A percentile compares a stretch with the other conserved stretches of the same genome.
Conservation (phyloP, 495 filamentous ascomycete species). For the Diplogelasinospora grovesii region DNA sequence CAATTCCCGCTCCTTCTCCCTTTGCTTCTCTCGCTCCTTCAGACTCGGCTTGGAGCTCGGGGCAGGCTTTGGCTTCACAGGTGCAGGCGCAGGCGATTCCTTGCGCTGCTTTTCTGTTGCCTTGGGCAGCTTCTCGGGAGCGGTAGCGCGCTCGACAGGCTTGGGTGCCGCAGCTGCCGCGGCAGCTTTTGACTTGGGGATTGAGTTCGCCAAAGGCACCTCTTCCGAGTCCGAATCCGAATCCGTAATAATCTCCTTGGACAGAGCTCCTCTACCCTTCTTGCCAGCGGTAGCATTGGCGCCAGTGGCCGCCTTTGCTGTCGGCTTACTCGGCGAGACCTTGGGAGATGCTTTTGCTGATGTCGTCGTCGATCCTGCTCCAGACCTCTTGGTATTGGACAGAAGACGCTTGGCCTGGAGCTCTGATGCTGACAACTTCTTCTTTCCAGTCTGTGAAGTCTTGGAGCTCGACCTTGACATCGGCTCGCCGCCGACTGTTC, state of each 20-base stretch:
- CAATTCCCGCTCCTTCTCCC: constrained; percentile 1
- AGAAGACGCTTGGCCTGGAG: constrained; percentile 55
- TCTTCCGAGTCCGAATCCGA: constrained; percentile 65
- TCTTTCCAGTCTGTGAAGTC: constrained; percentile 39
- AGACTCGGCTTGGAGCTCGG: background rate
- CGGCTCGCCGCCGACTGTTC: constrained; percentile 43
- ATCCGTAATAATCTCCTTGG: constrained; percentile 67
- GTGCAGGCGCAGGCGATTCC: background rate
- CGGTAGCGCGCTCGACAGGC: constrained; percentile 26
- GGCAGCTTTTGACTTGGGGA: constrained; percentile 29
- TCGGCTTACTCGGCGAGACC: constrained; percentile 21
- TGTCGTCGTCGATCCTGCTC: constrained; percentile 10
- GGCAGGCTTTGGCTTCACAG: background rate
- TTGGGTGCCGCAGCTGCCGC: constrained; percentile 16
- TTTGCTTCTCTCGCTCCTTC: constrained; percentile 15
- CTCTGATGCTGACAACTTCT: constrained; percentile 56
- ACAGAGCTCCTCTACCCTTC: constrained; percentile 29
- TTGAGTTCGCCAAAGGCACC: constrained; percentile 28
- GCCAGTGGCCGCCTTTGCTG: constrained; percentile 16
- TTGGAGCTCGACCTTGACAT: constrained; percentile 50
- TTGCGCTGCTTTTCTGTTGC: constrained; percentile 2
- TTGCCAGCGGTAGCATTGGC: too few species aligned
- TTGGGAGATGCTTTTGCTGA: constrained; percentile 28
- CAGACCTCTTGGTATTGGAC: constrained; percentile 46
- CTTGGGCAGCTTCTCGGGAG: constrained; percentile 9